Evolutionary conservation across 208 protist species (phyloP).

Genomic region (Acanthamoeba divionensis): DNA sequence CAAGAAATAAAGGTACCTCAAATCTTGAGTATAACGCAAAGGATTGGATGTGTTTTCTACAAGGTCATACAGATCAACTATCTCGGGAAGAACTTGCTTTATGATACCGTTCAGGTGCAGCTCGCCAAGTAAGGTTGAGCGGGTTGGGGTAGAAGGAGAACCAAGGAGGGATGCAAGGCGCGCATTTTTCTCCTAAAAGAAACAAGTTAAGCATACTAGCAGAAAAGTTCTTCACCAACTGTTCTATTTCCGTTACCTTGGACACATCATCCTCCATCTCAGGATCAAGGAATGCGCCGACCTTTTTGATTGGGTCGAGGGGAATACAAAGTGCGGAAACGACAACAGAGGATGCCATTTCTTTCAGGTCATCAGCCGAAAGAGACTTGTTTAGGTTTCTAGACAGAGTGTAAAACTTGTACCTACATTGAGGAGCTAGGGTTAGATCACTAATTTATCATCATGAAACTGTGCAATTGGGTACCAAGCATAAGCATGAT

Average conservation of each 20-base stretch:
- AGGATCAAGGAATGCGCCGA: background rate
- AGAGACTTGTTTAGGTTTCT: conserved; percentile 54
- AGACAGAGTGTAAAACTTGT: conserved; percentile 58
- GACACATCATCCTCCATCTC: background rate
- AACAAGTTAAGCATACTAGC: conserved; percentile 30
- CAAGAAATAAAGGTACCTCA: background rate
- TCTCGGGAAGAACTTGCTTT: conserved; percentile 32
- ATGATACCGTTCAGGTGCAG: conserved; percentile 25
- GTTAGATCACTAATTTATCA: too few species aligned
- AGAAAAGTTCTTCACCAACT: background rate
- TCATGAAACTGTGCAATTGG: background rate
- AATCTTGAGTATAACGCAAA: conserved; percentile 39
- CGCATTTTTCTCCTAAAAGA: conserved; percentile 50
- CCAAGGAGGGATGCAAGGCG: conserved; percentile 58
- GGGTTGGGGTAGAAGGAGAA: conserved; percentile 27
- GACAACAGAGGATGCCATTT: conserved; percentile 58
- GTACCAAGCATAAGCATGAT: conserved; percentile 67
- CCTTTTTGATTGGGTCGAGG: background rate
- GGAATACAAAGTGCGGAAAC: conserved; percentile 65
- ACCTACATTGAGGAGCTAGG: background rate
- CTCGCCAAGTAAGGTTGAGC: conserved; percentile 51
- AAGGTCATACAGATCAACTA: conserved; percentile 61
- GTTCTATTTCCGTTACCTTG: background rate
- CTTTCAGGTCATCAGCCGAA: background rate
- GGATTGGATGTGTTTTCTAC: conserved; percentile 64